Evolutionary conservation across 495 filamentous ascomycete genomes (phyloP), one percentile per base, ranked within the genome.

Genomic region (Podospora bellae-mahoneyi): DNA sequence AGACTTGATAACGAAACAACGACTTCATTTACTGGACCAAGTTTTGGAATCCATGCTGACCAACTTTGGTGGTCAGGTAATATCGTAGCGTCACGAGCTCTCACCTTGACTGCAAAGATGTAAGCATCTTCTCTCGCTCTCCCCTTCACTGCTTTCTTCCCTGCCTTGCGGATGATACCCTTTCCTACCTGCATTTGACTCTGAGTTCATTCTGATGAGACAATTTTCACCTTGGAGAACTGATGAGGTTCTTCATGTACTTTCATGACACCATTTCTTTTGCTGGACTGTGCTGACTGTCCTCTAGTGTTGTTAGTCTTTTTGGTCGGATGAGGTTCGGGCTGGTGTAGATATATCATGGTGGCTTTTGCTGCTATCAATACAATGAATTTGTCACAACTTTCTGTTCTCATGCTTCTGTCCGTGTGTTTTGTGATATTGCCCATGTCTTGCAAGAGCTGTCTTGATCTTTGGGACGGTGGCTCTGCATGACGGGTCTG

Each of bases 221-320:
- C 64, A 85, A 82, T 86, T 90, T 90, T 91, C 91, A 94, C 90
- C 90, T 96, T 94, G 91, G 92, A 94, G 92, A 96, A 90, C 92
- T 96, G 92, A 96, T 83, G 71, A 73, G 72, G 67, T 66, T 58
- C 54, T 30, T 60, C 62, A 16, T 34, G 19, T 27, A 1, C 23
- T 26, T 61, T 20, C 27, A 28, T 32, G 16, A 28, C 6, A 28
- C 19, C 13, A 18, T 5, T 61, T 27, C 2, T 27, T 10, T 64
- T 63, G n/a, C 20, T 32, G 64, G 39, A 20, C 57, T 39, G 30
- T 66, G 75, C 75, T 75, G 68, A 77, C 75, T 30, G 10, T 59
- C 53, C 61, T 56, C 20, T 56, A 68, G 63, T 34, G 62, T 53
- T 68, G 30, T 20, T 53, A 54, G 48, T 18, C 20, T 65, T 66